phyloP scores from a whole-genome alignment of 2,329 filamentous ascomycete genomes.

The Aspergillus carbonarius region DNA sequence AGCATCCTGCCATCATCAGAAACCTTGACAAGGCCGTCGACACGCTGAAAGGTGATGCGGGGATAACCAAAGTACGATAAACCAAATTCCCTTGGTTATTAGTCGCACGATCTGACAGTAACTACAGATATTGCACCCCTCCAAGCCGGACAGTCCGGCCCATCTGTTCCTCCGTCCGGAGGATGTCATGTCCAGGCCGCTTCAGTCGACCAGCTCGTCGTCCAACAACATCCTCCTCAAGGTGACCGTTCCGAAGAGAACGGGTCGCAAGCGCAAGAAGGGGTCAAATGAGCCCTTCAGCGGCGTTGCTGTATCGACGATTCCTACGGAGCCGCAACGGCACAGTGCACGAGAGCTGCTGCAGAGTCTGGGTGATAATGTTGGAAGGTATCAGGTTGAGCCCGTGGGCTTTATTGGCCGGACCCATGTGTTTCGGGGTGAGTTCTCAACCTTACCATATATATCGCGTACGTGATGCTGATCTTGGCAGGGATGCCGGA shows the following conservation, averaged over 20 bases:
- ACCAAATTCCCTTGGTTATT: not conserved
- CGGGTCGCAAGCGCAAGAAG: constrained; percentile 79
- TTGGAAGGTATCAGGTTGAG: constrained; percentile 64
- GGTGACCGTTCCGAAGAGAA: constrained; percentile 81
- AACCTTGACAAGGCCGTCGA: constrained; percentile 64
- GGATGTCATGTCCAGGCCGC: constrained; percentile 73
- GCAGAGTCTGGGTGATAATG: constrained; percentile 67
- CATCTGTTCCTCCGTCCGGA: constrained; percentile 77
- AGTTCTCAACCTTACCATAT: not conserved
- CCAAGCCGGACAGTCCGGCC: constrained; percentile 50
- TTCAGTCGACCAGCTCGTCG: constrained; percentile 71
- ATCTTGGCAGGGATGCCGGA: constrained; percentile 65
- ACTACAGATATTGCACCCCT: constrained; percentile 46
- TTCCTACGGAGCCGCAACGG: constrained; percentile 16
- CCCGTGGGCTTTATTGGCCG: constrained; percentile 71
- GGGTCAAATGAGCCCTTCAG: constrained; percentile 69
- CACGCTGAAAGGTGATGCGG: constrained; percentile 59
- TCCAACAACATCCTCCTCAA: constrained; percentile 85
- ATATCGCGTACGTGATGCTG: not conserved
- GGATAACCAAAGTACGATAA: constrained; percentile 53
- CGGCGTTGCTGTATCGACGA: constrained; percentile 41
- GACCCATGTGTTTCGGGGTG: constrained; percentile 81
- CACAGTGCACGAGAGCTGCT: constrained; percentile 28
- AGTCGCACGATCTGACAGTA: constrained; percentile 5
- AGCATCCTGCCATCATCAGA: constrained; percentile 66